Percentiles rank a stretch among this genome's conserved stretches.
Evolutionary conservation across 257 asterid genomes (phyloP).

Genomic region (Fraxinus excelsior): DNA sequence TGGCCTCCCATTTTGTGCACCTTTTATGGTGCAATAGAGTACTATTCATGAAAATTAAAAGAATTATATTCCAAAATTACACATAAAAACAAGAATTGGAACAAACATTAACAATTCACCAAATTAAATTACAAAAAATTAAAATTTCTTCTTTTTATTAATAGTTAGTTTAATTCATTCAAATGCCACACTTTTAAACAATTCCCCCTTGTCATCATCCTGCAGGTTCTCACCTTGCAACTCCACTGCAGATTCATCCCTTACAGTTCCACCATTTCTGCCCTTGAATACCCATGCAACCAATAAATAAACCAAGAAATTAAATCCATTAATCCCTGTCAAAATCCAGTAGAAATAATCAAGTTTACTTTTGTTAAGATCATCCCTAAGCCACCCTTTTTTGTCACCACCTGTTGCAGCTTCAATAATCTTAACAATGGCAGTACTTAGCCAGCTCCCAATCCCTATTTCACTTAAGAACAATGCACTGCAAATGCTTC

Average conservation of each 20-base stretch:
- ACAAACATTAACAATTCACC: background rate
- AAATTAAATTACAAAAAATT: too few relatives aligned
- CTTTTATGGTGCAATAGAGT: too few relatives aligned
- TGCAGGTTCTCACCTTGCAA: background rate
- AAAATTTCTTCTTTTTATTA: background rate
- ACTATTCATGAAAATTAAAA: too few relatives aligned
- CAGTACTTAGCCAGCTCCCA: slow-evolving; percentile 82
- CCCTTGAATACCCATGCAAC: slow-evolving; percentile 53
- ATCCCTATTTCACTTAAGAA: slow-evolving; percentile 81
- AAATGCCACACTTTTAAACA: slow-evolving; percentile 15
- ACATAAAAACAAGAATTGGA: background rate
- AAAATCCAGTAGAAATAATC: slow-evolving; percentile 69
- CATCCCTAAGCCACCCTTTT: slow-evolving; percentile 64
- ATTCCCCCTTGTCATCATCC: slow-evolving; percentile 18
- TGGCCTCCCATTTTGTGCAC: too few relatives aligned
- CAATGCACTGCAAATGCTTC: slow-evolving; percentile 76
- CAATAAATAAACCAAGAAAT: slow-evolving; percentile 52
- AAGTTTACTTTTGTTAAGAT: slow-evolving; percentile 47
- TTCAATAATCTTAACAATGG: slow-evolving; percentile 54
- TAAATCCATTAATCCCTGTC: slow-evolving; percentile 52
- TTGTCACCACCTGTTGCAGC: slow-evolving; percentile 45
- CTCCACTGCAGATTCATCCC: slow-evolving; percentile 33
- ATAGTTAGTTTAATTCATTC: background rate
- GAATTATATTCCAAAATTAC: background rate
- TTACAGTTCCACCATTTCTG: slow-evolving; percentile 25